Conservation (phyloP, 1,284 basidiomycete species). For the Stereum hirsutum region DNA sequence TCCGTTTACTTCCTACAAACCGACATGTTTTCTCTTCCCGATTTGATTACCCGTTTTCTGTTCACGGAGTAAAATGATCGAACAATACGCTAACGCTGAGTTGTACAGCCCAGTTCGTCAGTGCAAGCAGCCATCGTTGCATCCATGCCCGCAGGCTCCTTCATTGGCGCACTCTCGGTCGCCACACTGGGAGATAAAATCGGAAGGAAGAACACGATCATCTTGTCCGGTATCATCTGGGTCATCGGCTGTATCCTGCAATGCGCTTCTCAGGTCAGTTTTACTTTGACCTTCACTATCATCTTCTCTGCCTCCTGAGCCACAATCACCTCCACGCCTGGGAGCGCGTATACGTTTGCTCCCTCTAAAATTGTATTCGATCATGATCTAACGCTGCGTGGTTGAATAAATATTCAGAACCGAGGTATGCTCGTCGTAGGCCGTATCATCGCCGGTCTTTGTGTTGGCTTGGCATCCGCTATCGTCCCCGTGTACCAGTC, state of each 20-base stretch:
- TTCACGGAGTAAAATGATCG: no score
- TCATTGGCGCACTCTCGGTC: constrained; percentile 52
- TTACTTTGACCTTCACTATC: background rate
- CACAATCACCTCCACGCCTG: no score
- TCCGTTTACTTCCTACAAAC: no score
- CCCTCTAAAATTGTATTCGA: no score
- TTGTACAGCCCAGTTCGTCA: constrained; percentile 34
- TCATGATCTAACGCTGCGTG: no score
- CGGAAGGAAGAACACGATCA: constrained; percentile 59
- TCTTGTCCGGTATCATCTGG: constrained; percentile 61
- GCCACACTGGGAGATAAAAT: constrained; percentile 53
- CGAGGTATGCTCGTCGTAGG: constrained; percentile 49
- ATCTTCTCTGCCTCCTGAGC: no score
- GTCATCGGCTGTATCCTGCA: constrained; percentile 64
- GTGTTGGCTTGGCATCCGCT: constrained; percentile 48
- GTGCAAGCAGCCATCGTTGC: constrained; percentile 73
- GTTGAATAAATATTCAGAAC: constrained; percentile 8
- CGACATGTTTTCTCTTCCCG: no score
- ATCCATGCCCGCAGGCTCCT: constrained; percentile 66
- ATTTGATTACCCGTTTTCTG: no score
- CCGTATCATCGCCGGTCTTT: constrained; percentile 53
- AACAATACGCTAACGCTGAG: no score
- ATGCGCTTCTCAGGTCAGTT: constrained; percentile 41
- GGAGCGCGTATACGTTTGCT: no score
- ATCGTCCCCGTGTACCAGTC: constrained; percentile 68